Conservation (phyloP, 345 rosid species). For the Cardamine occulta region DNA sequence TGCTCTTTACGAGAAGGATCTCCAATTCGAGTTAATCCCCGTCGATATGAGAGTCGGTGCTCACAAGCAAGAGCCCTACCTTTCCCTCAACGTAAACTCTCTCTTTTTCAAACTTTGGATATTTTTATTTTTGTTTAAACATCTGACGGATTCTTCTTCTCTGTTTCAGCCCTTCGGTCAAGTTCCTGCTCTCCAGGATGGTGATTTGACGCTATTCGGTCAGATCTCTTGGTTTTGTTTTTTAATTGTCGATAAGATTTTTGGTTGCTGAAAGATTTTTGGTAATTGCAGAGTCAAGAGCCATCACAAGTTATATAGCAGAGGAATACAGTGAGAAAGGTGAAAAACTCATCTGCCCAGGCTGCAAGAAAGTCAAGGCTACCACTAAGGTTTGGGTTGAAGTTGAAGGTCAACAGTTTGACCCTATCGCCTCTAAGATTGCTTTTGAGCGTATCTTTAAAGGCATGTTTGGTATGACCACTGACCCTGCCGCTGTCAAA, state of each 20-base stretch:
- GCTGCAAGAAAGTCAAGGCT: constrained; percentile 39
- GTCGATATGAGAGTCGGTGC: constrained; percentile 59
- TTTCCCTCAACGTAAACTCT: constrained; percentile 60
- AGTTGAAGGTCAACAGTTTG: constrained; percentile 54
- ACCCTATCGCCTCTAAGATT: constrained; percentile 28
- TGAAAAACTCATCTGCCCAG: constrained; percentile 26
- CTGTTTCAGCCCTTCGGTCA: constrained; percentile 53
- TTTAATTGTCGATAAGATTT: too few species aligned
- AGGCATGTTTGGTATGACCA: constrained; percentile 39
- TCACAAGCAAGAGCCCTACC: constrained; percentile 60
- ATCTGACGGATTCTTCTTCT: neutral
- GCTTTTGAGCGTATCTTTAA: constrained; percentile 45
- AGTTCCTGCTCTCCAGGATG: constrained; percentile 52
- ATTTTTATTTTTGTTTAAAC: too few species aligned
- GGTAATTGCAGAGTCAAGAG: constrained; percentile 57
- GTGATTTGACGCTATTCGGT: constrained; percentile 51
- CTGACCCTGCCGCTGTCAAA: constrained; percentile 43
- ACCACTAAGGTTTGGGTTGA: constrained; percentile 47
- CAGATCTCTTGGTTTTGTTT: neutral
- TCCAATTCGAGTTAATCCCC: constrained; percentile 55
- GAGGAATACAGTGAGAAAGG: constrained; percentile 44
- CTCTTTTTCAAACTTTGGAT: neutral
- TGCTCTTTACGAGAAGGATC: constrained; percentile 63
- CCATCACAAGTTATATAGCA: constrained; percentile 49
- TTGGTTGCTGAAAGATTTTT: too few species aligned